Evolutionary conservation across 2,329 filamentous ascomycete genomes (phyloP).

Genomic region (Phyllosticta citribraziliensis): DNA sequence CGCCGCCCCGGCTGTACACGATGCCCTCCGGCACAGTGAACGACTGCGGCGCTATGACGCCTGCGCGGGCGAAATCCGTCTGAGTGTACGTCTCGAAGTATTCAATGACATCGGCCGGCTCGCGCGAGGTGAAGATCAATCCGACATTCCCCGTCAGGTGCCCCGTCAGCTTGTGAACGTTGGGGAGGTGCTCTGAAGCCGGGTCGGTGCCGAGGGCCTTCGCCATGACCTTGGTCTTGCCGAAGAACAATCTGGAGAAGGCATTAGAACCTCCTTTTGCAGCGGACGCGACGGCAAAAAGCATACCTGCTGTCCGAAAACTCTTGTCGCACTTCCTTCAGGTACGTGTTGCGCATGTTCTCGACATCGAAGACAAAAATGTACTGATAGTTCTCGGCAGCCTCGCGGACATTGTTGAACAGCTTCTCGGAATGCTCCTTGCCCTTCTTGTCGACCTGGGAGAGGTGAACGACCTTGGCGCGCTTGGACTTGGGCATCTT

Average conservation of each 20-base stretch:
- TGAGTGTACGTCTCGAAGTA: slow-evolving; percentile 66
- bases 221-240: slow-evolving; percentile 98
- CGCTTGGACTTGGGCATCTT: slow-evolving; percentile 96
- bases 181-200: slow-evolving; percentile 71
- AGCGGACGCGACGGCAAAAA: background rate
- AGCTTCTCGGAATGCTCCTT: slow-evolving; percentile 82
- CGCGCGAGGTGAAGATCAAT: slow-evolving; percentile 78
- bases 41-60: slow-evolving; percentile 60
- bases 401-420: slow-evolving; percentile 79
- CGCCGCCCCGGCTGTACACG: slow-evolving; percentile 68
- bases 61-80: slow-evolving; percentile 86
- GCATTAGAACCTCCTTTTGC: background rate
- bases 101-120: slow-evolving; percentile 53
- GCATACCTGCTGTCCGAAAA: slow-evolving; percentile 71
- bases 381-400: slow-evolving; percentile 75
- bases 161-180: slow-evolving; percentile 58
- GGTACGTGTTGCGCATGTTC: slow-evolving; percentile 96
- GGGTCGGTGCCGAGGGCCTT: slow-evolving; percentile 76
- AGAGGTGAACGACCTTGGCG: slow-evolving; percentile 77
- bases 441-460: slow-evolving; percentile 86
- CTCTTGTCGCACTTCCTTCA: slow-evolving; percentile 82
- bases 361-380: slow-evolving; percentile 90
- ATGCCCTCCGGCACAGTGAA: slow-evolving; percentile 78
- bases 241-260: slow-evolving; percentile 64
- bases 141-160: slow-evolving; percentile 77